These are phyloP conservation scores for Penicillium turbatum DNA, from an alignment of 495 filamentous ascomycete genomes.

Conservation along the genomic window DNA sequence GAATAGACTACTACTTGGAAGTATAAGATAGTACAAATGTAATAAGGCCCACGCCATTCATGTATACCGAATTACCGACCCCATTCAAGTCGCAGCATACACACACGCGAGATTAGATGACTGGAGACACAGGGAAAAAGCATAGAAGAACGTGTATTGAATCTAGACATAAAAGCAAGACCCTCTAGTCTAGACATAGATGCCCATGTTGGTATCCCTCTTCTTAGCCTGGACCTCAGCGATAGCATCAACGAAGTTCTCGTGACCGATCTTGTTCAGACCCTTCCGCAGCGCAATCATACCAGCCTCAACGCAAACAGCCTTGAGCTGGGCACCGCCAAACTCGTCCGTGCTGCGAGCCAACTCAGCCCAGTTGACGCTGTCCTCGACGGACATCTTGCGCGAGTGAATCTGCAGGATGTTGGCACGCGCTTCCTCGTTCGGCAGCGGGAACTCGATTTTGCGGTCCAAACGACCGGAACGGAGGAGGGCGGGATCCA, in stretches of 20 bases:
- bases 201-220: conserved; percentile 71
- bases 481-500: conserved; percentile 90
- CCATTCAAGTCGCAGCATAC: conserved; percentile 21
- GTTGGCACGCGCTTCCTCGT: conserved; percentile 95
- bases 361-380: conserved; percentile 94
- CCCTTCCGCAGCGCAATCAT: conserved; percentile 97
- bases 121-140: conserved; percentile 6
- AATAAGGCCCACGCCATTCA: too few species aligned
- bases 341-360: conserved; percentile 99
- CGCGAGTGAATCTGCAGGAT: conserved; percentile 96
- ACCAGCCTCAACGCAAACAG: conserved; percentile 96
- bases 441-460: conserved; percentile 99
- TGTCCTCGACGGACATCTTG: conserved; percentile 95
- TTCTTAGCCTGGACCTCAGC: conserved; percentile 97
- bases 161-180: conserved; percentile 2
- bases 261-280: conserved; percentile 89
- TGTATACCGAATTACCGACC: conserved; percentile 26
- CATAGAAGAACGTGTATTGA: conserved; percentile 10
- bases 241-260: conserved; percentile 99
- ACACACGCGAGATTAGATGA: conserved; percentile 33
- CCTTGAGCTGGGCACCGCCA: conserved; percentile 94
- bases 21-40: too few species aligned
- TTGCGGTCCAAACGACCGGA: conserved; percentile 96
- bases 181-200: conserved; percentile 41
- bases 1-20: too few species aligned